phyloP scores from a whole-genome alignment of 768 basidiomycete species.

The Coprinopsis cinerea region DNA sequence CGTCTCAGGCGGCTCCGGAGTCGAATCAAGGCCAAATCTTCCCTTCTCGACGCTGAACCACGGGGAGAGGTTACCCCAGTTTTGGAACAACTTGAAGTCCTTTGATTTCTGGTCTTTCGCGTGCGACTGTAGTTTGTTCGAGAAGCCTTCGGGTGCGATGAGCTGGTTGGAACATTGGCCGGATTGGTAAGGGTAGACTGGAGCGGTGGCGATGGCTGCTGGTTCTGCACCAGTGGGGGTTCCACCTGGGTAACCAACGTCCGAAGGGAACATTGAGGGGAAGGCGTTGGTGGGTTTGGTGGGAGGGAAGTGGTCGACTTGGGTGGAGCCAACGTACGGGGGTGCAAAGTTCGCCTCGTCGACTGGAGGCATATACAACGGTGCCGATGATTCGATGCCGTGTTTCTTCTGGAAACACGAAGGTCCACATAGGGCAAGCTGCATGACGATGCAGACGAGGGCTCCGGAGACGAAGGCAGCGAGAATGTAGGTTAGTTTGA shows the following conservation, averaged over 20 bases:
- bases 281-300: slow-evolving; percentile 64
- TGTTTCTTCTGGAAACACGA: slow-evolving; percentile 28
- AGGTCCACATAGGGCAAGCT: slow-evolving; percentile 41
- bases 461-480: slow-evolving; percentile 52
- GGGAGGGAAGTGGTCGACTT: slow-evolving; percentile 67
- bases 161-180: slow-evolving; percentile 54
- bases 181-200: slow-evolving; percentile 72
- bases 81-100: slow-evolving; percentile 65
- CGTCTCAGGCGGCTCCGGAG: slow-evolving; percentile 60
- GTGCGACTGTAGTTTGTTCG: slow-evolving; percentile 9
- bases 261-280: slow-evolving; percentile 69
- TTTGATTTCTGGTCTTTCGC: slow-evolving; percentile 1
- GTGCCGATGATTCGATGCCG: slow-evolving; percentile 1
- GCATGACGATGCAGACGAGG: slow-evolving; percentile 42
- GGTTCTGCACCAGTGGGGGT: slow-evolving; percentile 81
- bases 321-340: slow-evolving; percentile 69
- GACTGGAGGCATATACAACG: slow-evolving; percentile 5
- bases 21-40: slow-evolving; percentile 68
- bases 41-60: slow-evolving; percentile 72
- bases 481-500: slow-evolving; percentile 27
- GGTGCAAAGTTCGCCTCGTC: slow-evolving; percentile 44
- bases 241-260: slow-evolving; percentile 70
- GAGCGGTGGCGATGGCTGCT: slow-evolving; percentile 65
- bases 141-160: slow-evolving; percentile 40
- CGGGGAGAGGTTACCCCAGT: slow-evolving; percentile 82